These are phyloP conservation scores for Penicillium sclerotiorum DNA, from an alignment of 2,329 filamentous ascomycete genomes.

Conservation along the genomic window DNA sequence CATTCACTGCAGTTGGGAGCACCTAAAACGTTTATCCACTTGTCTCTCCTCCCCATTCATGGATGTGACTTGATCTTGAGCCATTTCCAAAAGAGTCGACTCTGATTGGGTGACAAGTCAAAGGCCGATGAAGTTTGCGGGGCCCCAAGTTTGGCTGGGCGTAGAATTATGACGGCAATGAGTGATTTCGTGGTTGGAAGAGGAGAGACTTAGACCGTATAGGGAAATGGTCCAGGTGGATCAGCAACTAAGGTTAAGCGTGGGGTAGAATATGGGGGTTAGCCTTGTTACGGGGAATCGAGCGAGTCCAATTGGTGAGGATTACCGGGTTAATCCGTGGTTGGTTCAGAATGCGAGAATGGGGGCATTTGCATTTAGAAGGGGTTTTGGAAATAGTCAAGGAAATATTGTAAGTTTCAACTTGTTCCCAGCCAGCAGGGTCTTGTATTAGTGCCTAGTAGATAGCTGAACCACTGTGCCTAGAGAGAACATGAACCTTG, in stretches of 20 bases:
- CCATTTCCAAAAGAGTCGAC: not conserved
- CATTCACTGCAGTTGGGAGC: too few species aligned
- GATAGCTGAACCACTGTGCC: not conserved
- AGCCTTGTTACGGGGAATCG: conserved; percentile 4
- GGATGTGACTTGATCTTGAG: not conserved
- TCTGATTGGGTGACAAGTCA: conserved; percentile 11
- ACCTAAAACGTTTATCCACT: not conserved
- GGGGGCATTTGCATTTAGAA: not conserved
- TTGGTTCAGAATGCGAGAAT: not conserved
- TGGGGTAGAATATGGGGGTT: conserved; percentile 10
- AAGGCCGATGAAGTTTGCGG: conserved; percentile 13
- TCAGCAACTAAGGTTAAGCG: conserved; percentile 12
- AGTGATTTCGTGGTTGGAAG: conserved; percentile 1
- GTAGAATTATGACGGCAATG: conserved; percentile 17
- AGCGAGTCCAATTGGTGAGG: conserved; percentile 8
- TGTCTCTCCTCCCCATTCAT: not conserved
- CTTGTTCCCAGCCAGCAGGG: not conserved
- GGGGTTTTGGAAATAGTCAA: too few species aligned
- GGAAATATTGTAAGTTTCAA: not conserved
- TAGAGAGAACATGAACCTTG: too few species aligned
- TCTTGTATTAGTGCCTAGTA: not conserved
- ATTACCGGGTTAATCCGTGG: not conserved
- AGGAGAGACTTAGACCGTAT: not conserved
- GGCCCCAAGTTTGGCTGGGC: not conserved
- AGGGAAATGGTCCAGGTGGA: conserved; percentile 9